Evolutionary conservation across 1,284 basidiomycete genomes (phyloP).

Genomic region (Papiliotrema flavescens): DNA sequence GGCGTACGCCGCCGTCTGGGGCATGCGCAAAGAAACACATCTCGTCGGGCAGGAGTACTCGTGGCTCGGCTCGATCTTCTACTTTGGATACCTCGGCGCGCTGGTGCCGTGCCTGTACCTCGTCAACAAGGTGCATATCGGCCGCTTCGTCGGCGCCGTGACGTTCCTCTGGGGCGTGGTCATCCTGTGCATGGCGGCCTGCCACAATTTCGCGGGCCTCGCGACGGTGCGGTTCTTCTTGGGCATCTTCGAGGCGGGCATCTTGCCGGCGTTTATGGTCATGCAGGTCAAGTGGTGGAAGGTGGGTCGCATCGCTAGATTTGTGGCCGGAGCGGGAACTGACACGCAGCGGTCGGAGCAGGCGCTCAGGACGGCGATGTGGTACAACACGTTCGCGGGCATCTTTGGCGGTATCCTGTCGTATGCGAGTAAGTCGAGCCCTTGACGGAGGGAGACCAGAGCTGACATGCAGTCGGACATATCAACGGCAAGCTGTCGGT

Average conservation of each 20-base stretch:
- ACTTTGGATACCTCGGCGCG: conserved; percentile 8
- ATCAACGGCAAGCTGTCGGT: not conserved
- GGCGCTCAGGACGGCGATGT: not conserved
- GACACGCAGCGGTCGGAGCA: not conserved
- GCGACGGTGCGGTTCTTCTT: conserved; percentile 15
- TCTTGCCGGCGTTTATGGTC: not conserved
- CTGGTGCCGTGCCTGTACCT: conserved; percentile 4
- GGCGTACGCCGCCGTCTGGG: conserved; percentile 4
- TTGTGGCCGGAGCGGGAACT: conserved; percentile 6
- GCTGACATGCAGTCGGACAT: not conserved
- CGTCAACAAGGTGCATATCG: conserved; percentile 7
- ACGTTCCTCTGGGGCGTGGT: conserved; percentile 1
- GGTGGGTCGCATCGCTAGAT: not conserved
- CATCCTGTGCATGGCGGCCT: conserved; percentile 11
- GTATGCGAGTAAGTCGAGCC: not conserved
- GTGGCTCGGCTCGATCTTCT: conserved; percentile 12
- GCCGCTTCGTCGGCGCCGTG: conserved; percentile 2
- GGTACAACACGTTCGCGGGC: conserved; percentile 5
- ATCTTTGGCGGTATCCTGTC: conserved; percentile 3
- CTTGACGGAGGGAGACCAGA: not conserved
- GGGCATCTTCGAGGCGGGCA: conserved; percentile 15
- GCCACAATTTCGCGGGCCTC: conserved; percentile 13
- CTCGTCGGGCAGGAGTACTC: conserved; percentile 10
- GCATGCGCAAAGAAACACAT: conserved; percentile 1
- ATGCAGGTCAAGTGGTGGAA: not conserved